Conservation (phyloP, 2,329 filamentous ascomycete genomes). For the Diaporthe helianthi region DNA sequence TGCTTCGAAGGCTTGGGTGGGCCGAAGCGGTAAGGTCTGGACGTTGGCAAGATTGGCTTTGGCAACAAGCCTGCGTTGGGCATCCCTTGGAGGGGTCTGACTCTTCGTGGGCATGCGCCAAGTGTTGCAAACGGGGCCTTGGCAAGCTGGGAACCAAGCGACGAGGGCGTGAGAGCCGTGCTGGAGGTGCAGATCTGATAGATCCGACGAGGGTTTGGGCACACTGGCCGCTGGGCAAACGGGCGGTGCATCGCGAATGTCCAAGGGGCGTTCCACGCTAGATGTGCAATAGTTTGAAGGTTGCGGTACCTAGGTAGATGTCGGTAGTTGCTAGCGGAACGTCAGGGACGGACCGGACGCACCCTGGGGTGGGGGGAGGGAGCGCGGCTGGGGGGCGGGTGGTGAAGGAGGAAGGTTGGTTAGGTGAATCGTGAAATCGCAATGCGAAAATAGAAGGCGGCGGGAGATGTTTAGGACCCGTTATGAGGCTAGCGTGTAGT, state of each 20-base stretch:
- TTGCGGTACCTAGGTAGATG: slow-evolving; percentile 20
- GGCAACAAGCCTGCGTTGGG: slow-evolving; percentile 21
- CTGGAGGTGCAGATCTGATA: slow-evolving; percentile 34
- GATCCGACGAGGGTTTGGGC: slow-evolving; percentile 9
- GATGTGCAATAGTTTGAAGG: slow-evolving; percentile 11
- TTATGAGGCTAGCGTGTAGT: background rate
- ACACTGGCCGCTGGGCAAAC: slow-evolving; percentile 35
- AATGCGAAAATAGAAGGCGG: slow-evolving; percentile 14
- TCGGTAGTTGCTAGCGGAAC: slow-evolving; percentile 13
- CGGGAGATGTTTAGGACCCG: slow-evolving; percentile 5
- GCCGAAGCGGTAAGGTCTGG: slow-evolving; percentile 29
- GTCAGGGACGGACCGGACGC: slow-evolving; percentile 24
- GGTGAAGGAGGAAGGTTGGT: background rate
- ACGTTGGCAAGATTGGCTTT: slow-evolving; percentile 11
- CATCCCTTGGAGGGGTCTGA: slow-evolving; percentile 24
- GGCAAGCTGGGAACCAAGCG: slow-evolving; percentile 33
- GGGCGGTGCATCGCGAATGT: slow-evolving; percentile 39
- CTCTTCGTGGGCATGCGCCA: slow-evolving; percentile 31
- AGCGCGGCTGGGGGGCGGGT: background rate
- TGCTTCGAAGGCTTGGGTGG: slow-evolving; percentile 25
- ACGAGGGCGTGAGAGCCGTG: slow-evolving; percentile 3
- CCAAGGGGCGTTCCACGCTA: slow-evolving; percentile 25
- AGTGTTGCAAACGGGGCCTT: slow-evolving; percentile 38
- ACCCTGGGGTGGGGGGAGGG: background rate
- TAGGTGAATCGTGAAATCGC: too few relatives aligned